Percentiles rank a stretch among this genome's conserved stretches.
phyloP scores from a whole-genome alignment of 495 filamentous ascomycete species.

The Penicillium daleae region DNA sequence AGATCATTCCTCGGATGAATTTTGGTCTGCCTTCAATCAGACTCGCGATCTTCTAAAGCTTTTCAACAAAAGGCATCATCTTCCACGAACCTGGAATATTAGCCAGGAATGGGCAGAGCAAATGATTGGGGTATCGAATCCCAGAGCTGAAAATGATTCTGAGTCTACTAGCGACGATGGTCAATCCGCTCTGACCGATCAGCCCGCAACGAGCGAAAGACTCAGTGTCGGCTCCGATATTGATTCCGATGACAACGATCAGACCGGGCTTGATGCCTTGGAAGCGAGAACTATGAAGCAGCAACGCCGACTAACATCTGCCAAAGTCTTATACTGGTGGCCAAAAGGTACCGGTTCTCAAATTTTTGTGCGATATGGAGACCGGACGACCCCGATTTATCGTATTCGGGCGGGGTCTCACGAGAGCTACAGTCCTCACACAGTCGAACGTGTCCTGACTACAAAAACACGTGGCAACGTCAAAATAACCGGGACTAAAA shows the following conservation, averaged over 20 bases:
- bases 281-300: slow-evolving; percentile 3
- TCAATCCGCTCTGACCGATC: neutral
- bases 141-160: neutral
- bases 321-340: slow-evolving; percentile 4
- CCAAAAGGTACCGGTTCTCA: slow-evolving; percentile 2
- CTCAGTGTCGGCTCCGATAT: neutral
- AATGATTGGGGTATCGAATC: neutral
- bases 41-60: neutral
- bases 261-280: neutral
- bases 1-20: neutral
- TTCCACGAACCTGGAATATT: neutral
- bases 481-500: neutral
- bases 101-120: neutral
- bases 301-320: neutral
- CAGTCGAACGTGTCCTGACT: neutral
- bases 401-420: neutral
- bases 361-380: slow-evolving; percentile 1
- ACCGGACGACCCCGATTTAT: neutral
- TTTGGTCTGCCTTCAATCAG: neutral
- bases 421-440: slow-evolving; percentile 2
- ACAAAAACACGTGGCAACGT: neutral
- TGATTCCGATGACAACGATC: neutral
- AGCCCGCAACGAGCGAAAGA: neutral
- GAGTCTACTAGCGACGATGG: neutral
- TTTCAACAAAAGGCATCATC: slow-evolving; percentile 2